Conservation (phyloP, 192 early-diverging fungal species). For the Rhizophagus prolifer region DNA sequence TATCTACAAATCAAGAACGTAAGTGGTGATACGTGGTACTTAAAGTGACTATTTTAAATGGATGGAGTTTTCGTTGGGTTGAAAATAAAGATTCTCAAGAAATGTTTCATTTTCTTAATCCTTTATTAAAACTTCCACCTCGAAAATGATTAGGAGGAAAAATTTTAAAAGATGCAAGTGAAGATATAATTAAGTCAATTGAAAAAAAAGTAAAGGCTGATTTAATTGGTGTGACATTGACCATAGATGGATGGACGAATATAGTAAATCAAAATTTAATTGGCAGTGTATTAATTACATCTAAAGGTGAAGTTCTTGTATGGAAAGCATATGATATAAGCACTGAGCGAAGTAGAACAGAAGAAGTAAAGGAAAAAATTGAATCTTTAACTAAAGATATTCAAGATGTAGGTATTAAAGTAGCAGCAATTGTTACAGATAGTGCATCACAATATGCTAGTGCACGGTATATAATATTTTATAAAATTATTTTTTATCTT, state of each 20-base stretch:
- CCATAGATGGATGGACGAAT: constrained; percentile 14
- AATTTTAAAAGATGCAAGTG: background rate
- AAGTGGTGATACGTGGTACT: too few species aligned
- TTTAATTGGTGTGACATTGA: constrained; percentile 2
- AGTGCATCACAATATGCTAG: background rate
- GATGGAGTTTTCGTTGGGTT: too few species aligned
- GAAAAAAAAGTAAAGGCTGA: background rate
- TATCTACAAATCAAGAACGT: too few species aligned
- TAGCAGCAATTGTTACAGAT: background rate
- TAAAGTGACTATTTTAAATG: too few species aligned
- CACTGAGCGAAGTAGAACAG: background rate
- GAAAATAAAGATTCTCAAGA: too few species aligned
- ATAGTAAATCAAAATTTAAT: constrained; percentile 7
- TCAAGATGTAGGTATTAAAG: constrained; percentile 2
- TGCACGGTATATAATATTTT: background rate
- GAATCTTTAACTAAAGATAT: background rate
- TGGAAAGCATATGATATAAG: constrained; percentile 8
- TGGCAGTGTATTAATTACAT: constrained; percentile 1
- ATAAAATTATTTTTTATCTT: background rate
- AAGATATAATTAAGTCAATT: background rate
- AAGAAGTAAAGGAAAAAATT: background rate
- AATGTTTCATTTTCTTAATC: too few species aligned
- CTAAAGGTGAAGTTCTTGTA: constrained; percentile 1
- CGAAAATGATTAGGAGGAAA: background rate
- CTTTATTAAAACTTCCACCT: background rate